These are phyloP conservation scores for Plantago ovata DNA, from an alignment of 257 asterid species.

Conservation along the genomic window DNA sequence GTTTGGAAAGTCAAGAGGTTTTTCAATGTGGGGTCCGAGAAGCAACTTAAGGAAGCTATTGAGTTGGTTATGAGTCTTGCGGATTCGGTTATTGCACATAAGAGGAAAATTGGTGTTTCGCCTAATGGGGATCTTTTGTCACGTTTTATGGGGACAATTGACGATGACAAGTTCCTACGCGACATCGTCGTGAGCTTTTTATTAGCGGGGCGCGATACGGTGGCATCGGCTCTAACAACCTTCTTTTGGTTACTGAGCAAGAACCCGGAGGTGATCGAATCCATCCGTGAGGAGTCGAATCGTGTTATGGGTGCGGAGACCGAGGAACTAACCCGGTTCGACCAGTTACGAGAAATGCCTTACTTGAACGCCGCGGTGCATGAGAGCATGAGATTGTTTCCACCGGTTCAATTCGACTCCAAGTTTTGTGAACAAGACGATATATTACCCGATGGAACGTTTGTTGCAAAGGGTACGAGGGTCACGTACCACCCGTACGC, in stretches of 20 bases:
- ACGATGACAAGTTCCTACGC: constrained; percentile 19
- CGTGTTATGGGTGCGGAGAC: constrained; percentile 24
- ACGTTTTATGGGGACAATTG: constrained; percentile 15
- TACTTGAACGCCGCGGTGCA: constrained; percentile 61
- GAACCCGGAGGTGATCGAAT: constrained; percentile 18
- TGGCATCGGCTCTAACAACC: constrained; percentile 14
- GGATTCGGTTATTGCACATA: constrained; percentile 28
- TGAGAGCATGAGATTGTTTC: constrained; percentile 66
- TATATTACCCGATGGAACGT: constrained; percentile 56
- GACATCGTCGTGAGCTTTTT: constrained; percentile 23
- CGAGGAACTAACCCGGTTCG: constrained; percentile 17
- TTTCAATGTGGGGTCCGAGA: constrained; percentile 60
- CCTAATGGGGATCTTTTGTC: constrained; percentile 23
- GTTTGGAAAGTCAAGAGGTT: constrained; percentile 63
- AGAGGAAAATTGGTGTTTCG: constrained; percentile 12
- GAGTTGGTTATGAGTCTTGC: constrained; percentile 37
- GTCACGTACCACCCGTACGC: constrained; percentile 54
- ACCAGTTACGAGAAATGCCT: constrained; percentile 43
- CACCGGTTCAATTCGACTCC: constrained; percentile 85
- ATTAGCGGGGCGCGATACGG: constrained; percentile 20
- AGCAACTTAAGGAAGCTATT: constrained; percentile 47
- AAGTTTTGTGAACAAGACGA: constrained; percentile 58
- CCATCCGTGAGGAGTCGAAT: constrained; percentile 33
- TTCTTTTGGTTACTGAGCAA: constrained; percentile 34
- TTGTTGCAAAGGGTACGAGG: constrained; percentile 38